Evolutionary conservation across 768 basidiomycete species (phyloP).

Genomic region (Artomyces pyxidatus): DNA sequence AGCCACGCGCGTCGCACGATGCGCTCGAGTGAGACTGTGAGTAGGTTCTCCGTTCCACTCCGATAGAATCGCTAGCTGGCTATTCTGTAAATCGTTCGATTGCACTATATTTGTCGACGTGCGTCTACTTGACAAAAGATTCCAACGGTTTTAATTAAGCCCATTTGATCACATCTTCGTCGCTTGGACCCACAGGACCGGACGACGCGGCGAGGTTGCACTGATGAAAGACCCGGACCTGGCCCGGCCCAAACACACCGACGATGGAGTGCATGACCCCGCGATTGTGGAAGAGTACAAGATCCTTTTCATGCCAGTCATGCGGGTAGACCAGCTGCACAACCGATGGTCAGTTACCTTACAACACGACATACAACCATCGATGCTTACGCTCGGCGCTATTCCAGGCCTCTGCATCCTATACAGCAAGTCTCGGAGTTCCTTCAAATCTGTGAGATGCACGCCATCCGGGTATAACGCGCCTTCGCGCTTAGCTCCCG

Average conservation of each 20-base stretch:
- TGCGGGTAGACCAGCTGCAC: constrained; percentile 75
- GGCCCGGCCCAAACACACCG: constrained; percentile 57
- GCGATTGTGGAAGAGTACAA: constrained; percentile 82
- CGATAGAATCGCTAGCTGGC: too few relatives aligned
- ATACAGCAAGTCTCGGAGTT: constrained; percentile 70
- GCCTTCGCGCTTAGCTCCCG: constrained; percentile 42
- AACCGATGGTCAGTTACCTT: not conserved
- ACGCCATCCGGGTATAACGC: constrained; percentile 81
- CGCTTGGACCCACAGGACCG: constrained; percentile 57
- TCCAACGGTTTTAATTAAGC: too few relatives aligned
- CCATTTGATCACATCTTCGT: constrained; percentile 56
- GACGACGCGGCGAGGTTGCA: constrained; percentile 82
- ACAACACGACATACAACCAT: not conserved
- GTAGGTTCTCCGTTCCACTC: too few relatives aligned
- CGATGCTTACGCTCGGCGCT: constrained; percentile 55
- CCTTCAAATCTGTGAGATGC: constrained; percentile 60
- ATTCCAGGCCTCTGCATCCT: constrained; percentile 87
- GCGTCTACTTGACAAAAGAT: too few relatives aligned
- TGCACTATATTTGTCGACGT: too few relatives aligned
- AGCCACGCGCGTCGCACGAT: too few relatives aligned
- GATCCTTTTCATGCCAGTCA: constrained; percentile 73
- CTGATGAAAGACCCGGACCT: constrained; percentile 73
- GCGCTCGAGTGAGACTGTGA: too few relatives aligned
- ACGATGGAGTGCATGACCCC: constrained; percentile 76
- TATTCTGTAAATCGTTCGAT: too few relatives aligned